Evolutionary conservation across 352 stramenopile genomes (phyloP).

Genomic region (Globisporangium cederbergense): DNA sequence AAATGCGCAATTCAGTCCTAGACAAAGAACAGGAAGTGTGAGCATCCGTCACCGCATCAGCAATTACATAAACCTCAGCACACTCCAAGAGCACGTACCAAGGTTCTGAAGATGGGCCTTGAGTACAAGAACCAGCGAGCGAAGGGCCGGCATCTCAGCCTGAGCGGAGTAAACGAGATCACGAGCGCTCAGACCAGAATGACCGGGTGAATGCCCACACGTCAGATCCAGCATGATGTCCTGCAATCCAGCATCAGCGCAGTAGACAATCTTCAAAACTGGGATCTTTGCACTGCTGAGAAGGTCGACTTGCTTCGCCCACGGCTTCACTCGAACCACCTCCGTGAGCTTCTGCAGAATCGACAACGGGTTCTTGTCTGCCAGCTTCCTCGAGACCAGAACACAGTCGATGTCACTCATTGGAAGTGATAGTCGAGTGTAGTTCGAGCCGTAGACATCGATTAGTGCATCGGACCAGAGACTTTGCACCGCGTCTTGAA

Average conservation of each 20-base stretch:
- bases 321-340: constrained; percentile 74
- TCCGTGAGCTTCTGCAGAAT: constrained; percentile 89
- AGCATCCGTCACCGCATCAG: neutral
- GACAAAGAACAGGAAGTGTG: constrained; percentile 11
- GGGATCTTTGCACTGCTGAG: constrained; percentile 94
- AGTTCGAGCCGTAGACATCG: constrained; percentile 96
- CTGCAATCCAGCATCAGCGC: constrained; percentile 15
- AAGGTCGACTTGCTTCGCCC: constrained; percentile 89
- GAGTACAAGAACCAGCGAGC: constrained; percentile 93
- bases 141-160: constrained; percentile 90
- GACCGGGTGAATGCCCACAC: constrained; percentile 91
- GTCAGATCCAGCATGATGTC: constrained; percentile 92
- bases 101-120: constrained; percentile 80
- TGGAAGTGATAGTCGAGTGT: constrained; percentile 93
- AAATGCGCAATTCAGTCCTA: constrained; percentile 92
- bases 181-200: constrained; percentile 92
- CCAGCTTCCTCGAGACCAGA: constrained; percentile 80
- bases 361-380: constrained; percentile 67
- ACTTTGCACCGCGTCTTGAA: constrained; percentile 40
- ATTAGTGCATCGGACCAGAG: constrained; percentile 90
- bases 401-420: constrained; percentile 97
- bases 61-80: neutral
- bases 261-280: constrained; percentile 92
- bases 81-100: constrained; percentile 27
- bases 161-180: constrained; percentile 90